A percentile compares a stretch with the other conserved stretches of the same genome.
Evolutionary conservation across 2,329 filamentous ascomycete species (phyloP).

Genomic region (Claviceps fusiformis): DNA sequence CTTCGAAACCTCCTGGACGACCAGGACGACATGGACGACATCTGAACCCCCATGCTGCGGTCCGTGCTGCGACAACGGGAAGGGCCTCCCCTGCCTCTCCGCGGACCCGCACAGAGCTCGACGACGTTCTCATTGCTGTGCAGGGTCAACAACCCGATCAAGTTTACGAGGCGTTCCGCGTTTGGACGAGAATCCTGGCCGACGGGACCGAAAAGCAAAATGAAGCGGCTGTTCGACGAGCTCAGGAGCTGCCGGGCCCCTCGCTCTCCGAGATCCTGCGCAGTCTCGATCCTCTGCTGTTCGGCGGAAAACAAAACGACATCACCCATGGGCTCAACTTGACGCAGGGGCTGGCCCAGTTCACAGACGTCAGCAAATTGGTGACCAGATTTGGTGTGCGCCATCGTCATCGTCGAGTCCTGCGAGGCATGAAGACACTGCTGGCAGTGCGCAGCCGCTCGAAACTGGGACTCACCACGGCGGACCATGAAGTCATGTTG

Average conservation of each 20-base stretch:
- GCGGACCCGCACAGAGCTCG: slow-evolving; percentile 10
- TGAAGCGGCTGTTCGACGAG: slow-evolving; percentile 16
- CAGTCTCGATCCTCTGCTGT: slow-evolving; percentile 41
- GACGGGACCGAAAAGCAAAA: slow-evolving; percentile 3
- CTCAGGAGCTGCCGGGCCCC: slow-evolving; percentile 32
- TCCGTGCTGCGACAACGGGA: slow-evolving; percentile 1
- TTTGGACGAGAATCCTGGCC: slow-evolving; percentile 15
- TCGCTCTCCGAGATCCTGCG: slow-evolving; percentile 52
- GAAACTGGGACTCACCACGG: slow-evolving; percentile 16
- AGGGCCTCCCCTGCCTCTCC: slow-evolving; percentile 1
- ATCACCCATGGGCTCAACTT: slow-evolving; percentile 27
- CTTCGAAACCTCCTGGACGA: neutral
- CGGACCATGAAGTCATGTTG: slow-evolving; percentile 32
- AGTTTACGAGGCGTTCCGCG: slow-evolving; percentile 14
- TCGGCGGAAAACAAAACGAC: slow-evolving; percentile 32
- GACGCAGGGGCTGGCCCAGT: slow-evolving; percentile 24
- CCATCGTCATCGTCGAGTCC: slow-evolving; percentile 23
- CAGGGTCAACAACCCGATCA: slow-evolving; percentile 14
- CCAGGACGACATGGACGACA: slow-evolving; percentile 14
- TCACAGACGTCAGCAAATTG: slow-evolving; percentile 21
- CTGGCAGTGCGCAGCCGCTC: slow-evolving; percentile 18
- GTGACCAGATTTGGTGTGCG: slow-evolving; percentile 33
- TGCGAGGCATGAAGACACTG: slow-evolving; percentile 22
- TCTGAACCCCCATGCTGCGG: slow-evolving; percentile 11
- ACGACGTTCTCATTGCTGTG: slow-evolving; percentile 18